A percentile compares a stretch with the other conserved stretches of the same genome.
Conservation (phyloP, 345 rosid species). For the Acer saccharum region DNA sequence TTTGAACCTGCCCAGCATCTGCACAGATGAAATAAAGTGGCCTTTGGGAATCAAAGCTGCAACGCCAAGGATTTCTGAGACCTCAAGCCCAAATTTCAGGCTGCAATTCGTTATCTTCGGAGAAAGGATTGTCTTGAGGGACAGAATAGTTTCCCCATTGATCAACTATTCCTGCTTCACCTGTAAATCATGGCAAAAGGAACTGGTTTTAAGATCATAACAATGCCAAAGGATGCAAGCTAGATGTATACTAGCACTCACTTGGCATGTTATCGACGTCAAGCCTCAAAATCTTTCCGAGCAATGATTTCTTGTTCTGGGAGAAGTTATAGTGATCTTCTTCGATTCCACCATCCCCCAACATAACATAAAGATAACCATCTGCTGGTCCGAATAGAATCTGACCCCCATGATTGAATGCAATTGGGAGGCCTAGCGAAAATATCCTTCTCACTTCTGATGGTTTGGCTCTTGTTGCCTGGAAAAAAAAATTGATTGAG, state of each 20-base stretch:
- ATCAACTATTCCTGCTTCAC: slow-evolving; percentile 47
- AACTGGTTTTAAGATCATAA: not conserved
- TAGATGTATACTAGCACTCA: slow-evolving; percentile 33
- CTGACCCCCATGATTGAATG: slow-evolving; percentile 82
- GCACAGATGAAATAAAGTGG: slow-evolving; percentile 76
- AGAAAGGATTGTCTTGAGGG: slow-evolving; percentile 69
- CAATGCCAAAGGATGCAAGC: not conserved
- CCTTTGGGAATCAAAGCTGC: slow-evolving; percentile 72
- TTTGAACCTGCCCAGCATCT: slow-evolving; percentile 76
- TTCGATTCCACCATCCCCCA: slow-evolving; percentile 83
- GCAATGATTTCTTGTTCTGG: slow-evolving; percentile 90
- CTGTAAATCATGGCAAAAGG: slow-evolving; percentile 30
- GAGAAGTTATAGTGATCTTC: slow-evolving; percentile 83
- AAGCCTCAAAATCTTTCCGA: slow-evolving; percentile 89
- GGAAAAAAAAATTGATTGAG: slow-evolving; percentile 21
- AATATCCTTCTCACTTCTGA: slow-evolving; percentile 86
- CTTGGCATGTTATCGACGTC: slow-evolving; percentile 83
- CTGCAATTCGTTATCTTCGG: slow-evolving; percentile 43
- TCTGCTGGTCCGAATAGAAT: slow-evolving; percentile 87
- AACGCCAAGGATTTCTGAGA: slow-evolving; percentile 73
- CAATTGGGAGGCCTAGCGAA: slow-evolving; percentile 87
- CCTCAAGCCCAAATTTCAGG: slow-evolving; percentile 79
- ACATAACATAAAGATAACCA: slow-evolving; percentile 84
- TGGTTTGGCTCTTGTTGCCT: slow-evolving; percentile 73
- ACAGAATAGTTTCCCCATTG: slow-evolving; percentile 78